These are phyloP conservation scores for Grosmannia huntii DNA, from an alignment of 2,329 filamentous ascomycete species.

Conservation along the genomic window DNA sequence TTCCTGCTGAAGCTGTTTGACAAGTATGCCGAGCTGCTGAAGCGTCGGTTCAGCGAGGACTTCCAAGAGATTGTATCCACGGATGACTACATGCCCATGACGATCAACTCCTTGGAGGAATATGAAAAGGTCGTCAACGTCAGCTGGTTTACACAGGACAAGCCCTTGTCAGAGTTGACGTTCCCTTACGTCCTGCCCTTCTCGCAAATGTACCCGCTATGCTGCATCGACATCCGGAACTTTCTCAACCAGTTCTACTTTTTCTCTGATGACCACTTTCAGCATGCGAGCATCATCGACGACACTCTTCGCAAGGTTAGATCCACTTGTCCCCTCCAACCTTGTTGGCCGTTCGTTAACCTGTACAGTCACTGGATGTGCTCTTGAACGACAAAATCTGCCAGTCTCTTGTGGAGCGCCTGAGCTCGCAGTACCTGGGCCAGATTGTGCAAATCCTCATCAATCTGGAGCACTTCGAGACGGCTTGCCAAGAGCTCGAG, in stretches of 20 bases:
- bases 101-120: constrained; percentile 77
- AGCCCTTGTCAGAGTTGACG: constrained; percentile 59
- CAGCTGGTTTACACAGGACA: constrained; percentile 88
- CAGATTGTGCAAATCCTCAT: constrained; percentile 98
- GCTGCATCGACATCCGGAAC: constrained; percentile 95
- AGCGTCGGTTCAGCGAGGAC: constrained; percentile 83
- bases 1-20: constrained; percentile 84
- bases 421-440: constrained; percentile 86
- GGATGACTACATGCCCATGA: constrained; percentile 99
- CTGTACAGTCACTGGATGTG: constrained; percentile 67
- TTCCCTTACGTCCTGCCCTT: constrained; percentile 96
- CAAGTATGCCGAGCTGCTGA: constrained; percentile 85
- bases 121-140: constrained; percentile 94
- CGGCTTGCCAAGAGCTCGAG: constrained; percentile 81
- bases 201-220: constrained; percentile 96
- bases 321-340: neutral
- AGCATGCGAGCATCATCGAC: constrained; percentile 80
- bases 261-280: constrained; percentile 92
- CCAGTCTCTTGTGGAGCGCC: constrained; percentile 72
- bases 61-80: constrained; percentile 88
- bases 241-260: constrained; percentile 98
- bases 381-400: constrained; percentile 90
- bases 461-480: constrained; percentile 94
- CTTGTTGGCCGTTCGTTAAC: neutral
- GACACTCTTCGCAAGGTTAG: constrained; percentile 68